Evolutionary conservation across 1,139 yeast genomes (phyloP).

Genomic region (Hyphopichia khmerensis): DNA sequence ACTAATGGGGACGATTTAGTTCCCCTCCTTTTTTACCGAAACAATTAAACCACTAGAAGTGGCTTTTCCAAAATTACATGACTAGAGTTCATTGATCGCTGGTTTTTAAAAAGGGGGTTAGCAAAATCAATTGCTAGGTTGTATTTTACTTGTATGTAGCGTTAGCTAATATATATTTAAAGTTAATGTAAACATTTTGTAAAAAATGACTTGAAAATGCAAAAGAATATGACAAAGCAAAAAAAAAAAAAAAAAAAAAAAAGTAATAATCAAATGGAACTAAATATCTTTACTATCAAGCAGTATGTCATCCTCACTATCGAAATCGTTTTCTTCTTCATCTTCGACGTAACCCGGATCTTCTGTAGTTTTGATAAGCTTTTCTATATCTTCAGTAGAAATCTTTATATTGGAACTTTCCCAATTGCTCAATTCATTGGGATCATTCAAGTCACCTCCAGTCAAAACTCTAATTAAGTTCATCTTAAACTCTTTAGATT

Average conservation of each 20-base stretch:
- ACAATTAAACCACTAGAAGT: too few relatives aligned
- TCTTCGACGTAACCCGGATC: constrained; percentile 7
- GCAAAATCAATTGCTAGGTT: too few relatives aligned
- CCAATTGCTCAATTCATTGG: constrained; percentile 38
- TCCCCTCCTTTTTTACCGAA: not conserved
- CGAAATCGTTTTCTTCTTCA: constrained; percentile 1
- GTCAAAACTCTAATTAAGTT: constrained; percentile 62
- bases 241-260: too few relatives aligned
- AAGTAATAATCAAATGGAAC: too few relatives aligned
- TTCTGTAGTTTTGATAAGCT: constrained; percentile 4
- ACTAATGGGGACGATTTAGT: constrained; percentile 5
- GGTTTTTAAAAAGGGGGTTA: too few relatives aligned
- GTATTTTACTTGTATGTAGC: too few relatives aligned
- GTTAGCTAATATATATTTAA: too few relatives aligned
- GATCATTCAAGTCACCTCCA: constrained; percentile 45
- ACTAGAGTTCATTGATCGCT: too few relatives aligned
- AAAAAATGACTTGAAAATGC: too few relatives aligned
- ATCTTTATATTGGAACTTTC: constrained; percentile 30
- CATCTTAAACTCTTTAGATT: constrained; percentile 49
- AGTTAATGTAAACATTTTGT: too few relatives aligned
- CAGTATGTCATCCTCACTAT: not conserved
- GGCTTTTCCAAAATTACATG: too few relatives aligned
- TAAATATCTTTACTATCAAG: not conserved
- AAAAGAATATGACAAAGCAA: not conserved
- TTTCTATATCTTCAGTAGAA: constrained; percentile 17